Evolutionary conservation across 768 basidiomycete species (phyloP), one percentile per base, ranked within the genome.

Genomic region (Galerina sulciceps): DNA sequence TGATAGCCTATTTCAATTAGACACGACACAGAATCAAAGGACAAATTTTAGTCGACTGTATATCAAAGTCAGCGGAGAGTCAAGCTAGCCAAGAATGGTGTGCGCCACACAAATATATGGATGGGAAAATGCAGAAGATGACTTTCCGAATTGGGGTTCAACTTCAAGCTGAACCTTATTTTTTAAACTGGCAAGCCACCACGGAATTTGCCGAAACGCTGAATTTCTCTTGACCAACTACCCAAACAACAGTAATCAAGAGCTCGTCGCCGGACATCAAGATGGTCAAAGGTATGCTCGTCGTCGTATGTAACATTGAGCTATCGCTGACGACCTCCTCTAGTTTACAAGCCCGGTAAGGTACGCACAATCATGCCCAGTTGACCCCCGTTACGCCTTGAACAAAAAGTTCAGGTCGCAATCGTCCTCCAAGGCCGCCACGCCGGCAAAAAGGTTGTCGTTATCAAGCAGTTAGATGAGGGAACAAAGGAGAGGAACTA

Each of bases 381-480:
- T 50, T 3, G 18, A 37, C 20, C 14, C 2, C 40, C 36, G 37
- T 42, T 13, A 49, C 23, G 51, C 15, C 26, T 45, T 50, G 13
- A 53, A 44, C 50, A 15, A 48, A 23, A 42, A 35, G 51, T 63
- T 44, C 51, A 94, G 92, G 93, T 96, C 68, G 94, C 93, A 66
- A 95, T 99, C 80, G 88, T 98, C 77, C 93, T 99, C 74, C 93
- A 95, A 80, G 97, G 97, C 74, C 95, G 97, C 74, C 97, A 98
- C 76, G 97, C 97, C 65, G 97, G 97, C 73, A 94, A 93, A 84
- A 99, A 99, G 85, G 96, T 98, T 67, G 96, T 99, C 61, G 92
- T 99, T 66, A 94, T 99, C 79, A 97, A 96, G 81, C 96, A 98
- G 78, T 74, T 88, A 62, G 97, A 99, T 73, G 97, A 99, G 75